phyloP scores from a whole-genome alignment of 495 filamentous ascomycete genomes.

The Gamarada debralockiae region DNA sequence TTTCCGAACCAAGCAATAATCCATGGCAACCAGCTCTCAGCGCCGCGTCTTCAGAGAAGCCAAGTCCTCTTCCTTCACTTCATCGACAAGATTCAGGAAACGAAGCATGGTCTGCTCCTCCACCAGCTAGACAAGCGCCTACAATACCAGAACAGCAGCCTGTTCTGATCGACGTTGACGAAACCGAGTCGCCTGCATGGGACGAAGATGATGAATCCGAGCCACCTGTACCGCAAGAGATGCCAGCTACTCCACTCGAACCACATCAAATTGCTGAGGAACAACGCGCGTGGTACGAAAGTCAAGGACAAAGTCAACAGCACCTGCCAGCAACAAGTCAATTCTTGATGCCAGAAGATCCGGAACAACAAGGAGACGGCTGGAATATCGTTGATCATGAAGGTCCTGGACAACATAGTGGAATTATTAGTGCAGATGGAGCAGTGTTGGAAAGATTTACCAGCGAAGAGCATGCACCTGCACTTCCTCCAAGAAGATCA shows the following conservation, averaged over 20 bases:
- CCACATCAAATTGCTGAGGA: conserved; percentile 30
- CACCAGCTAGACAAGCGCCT: conserved; percentile 14
- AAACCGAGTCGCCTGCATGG: conserved; percentile 33
- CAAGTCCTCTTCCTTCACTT: conserved; percentile 5
- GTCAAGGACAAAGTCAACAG: conserved; percentile 29
- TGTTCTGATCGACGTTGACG: conserved; percentile 27
- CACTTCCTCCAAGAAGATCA: conserved; percentile 34
- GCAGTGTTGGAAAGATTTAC: conserved; percentile 8
- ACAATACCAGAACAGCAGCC: conserved; percentile 4
- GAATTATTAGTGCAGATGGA: conserved; percentile 10
- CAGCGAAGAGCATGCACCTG: conserved; percentile 22
- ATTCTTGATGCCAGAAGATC: conserved; percentile 12
- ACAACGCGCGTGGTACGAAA: conserved; percentile 41
- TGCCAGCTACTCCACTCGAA: conserved; percentile 21
- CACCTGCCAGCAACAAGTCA: conserved; percentile 19
- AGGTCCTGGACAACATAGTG: conserved; percentile 14
- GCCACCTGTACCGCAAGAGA: conserved; percentile 15
- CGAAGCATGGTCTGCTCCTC: conserved; percentile 12
- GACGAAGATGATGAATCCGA: conserved; percentile 27
- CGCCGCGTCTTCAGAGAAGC: conserved; percentile 14
- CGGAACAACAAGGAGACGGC: conserved; percentile 32
- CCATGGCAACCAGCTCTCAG: conserved; percentile 45
- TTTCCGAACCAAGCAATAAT: conserved; percentile 42
- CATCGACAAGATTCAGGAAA: not conserved
- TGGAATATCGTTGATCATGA: conserved; percentile 49